These are phyloP conservation scores for Pleurotus eryngii DNA, from an alignment of 768 basidiomycete genomes.

Conservation along the genomic window DNA sequence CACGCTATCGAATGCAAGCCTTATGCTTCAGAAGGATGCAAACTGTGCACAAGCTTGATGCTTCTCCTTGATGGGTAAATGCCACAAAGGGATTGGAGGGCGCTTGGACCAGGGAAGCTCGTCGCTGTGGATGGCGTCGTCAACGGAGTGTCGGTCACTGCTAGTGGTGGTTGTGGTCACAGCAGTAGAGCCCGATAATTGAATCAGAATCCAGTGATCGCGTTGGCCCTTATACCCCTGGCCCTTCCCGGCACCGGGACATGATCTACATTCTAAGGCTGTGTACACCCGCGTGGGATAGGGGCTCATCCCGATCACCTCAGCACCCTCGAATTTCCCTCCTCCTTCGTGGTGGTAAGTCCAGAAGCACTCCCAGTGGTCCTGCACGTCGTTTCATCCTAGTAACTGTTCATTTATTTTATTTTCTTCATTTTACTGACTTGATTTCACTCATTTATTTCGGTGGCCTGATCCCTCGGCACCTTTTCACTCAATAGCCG, in stretches of 20 bases:
- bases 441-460: background rate
- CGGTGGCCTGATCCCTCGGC: background rate
- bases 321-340: background rate
- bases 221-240: background rate
- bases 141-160: constrained; percentile 9
- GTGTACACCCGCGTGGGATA: background rate
- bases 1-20: background rate
- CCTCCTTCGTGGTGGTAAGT: background rate
- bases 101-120: constrained; percentile 3
- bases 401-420: background rate
- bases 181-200: background rate
- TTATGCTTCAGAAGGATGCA: background rate
- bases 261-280: constrained; percentile 4
- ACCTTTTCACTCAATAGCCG: background rate
- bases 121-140: constrained; percentile 17
- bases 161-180: background rate
- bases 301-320: background rate
- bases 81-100: background rate
- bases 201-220: background rate
- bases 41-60: background rate
- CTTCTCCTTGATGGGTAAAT: background rate
- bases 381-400: background rate
- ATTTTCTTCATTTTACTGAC: background rate
- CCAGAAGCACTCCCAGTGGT: background rate
- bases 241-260: background rate